Percentiles rank a stretch among this genome's conserved stretches.
Conservation (phyloP, 2,329 filamentous ascomycete species). For the Aureobasidium sp. region DNA sequence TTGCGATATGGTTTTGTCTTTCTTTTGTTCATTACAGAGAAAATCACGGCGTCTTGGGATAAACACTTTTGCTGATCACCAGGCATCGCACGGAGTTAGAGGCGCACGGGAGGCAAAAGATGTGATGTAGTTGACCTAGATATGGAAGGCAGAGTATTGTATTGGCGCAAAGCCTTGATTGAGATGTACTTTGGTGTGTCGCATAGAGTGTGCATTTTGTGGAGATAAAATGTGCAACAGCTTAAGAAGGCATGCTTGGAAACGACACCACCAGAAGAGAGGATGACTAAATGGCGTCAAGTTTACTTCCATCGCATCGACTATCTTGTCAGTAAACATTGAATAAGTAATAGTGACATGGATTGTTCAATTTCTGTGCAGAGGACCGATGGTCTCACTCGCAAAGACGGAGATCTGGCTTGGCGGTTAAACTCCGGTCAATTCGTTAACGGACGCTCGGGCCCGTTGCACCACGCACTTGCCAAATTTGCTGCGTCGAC, state of each 20-base stretch:
- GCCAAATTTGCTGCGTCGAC: background rate
- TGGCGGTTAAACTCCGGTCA: background rate
- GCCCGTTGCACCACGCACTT: background rate
- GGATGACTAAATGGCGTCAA: too few relatives aligned
- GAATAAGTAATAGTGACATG: background rate
- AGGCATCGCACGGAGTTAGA: conserved; percentile 7
- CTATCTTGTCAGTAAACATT: background rate
- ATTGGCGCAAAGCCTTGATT: conserved; percentile 2
- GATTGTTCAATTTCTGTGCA: background rate
- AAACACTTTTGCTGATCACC: background rate
- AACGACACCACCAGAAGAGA: background rate
- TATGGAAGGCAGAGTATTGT: background rate
- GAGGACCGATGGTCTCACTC: background rate
- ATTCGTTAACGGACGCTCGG: background rate
- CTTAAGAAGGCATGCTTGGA: background rate
- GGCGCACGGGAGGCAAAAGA: background rate
- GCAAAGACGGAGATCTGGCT: background rate
- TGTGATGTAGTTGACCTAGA: conserved; percentile 5
- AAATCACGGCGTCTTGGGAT: background rate
- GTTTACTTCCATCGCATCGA: background rate
- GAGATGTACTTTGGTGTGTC: background rate
- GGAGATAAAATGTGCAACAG: background rate
- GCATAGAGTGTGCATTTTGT: background rate
- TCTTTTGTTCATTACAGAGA: background rate
- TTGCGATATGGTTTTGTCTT: conserved; percentile 2